phyloP scores from a whole-genome alignment of 352 stramenopile species.

The Globisporangium mamillatum region DNA sequence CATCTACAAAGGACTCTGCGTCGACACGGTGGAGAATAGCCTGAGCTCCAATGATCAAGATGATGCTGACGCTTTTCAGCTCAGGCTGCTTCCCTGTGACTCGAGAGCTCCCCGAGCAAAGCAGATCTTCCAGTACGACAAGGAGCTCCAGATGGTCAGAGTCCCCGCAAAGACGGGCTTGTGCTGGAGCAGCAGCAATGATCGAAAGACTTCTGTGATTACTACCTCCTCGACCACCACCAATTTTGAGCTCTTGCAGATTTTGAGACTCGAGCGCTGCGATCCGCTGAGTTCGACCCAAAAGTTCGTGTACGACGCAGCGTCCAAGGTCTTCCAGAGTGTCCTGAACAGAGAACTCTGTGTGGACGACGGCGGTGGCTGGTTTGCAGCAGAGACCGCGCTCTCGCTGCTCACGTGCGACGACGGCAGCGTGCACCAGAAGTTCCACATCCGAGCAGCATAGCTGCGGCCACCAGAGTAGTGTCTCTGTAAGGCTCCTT shows the following conservation, averaged over 20 bases:
- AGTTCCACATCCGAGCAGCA: slow-evolving; percentile 8
- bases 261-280: slow-evolving; percentile 8
- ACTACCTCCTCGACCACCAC: neutral
- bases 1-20: slow-evolving; percentile 13
- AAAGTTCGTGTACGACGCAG: slow-evolving; percentile 8
- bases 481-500: neutral
- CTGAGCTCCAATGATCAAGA: neutral
- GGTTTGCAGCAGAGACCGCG: slow-evolving; percentile 8
- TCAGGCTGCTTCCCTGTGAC: slow-evolving; percentile 8
- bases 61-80: neutral
- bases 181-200: slow-evolving; percentile 13
- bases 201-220: neutral
- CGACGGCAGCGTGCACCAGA: slow-evolving; percentile 8
- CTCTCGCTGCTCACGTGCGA: slow-evolving; percentile 9
- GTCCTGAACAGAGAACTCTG: slow-evolving; percentile 1
- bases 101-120: neutral
- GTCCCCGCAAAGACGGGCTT: neutral
- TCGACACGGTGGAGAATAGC: neutral
- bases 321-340: neutral
- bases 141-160: slow-evolving; percentile 3
- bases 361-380: slow-evolving; percentile 15
- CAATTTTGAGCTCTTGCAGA: neutral
- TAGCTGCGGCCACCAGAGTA: neutral
- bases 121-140: slow-evolving; percentile 12
- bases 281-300: slow-evolving; percentile 1